A percentile compares a stretch with the other conserved stretches of the same genome.
These are phyloP conservation scores for Fusarium pininemorale DNA, from an alignment of 2,329 filamentous ascomycete species.

Conservation along the genomic window DNA sequence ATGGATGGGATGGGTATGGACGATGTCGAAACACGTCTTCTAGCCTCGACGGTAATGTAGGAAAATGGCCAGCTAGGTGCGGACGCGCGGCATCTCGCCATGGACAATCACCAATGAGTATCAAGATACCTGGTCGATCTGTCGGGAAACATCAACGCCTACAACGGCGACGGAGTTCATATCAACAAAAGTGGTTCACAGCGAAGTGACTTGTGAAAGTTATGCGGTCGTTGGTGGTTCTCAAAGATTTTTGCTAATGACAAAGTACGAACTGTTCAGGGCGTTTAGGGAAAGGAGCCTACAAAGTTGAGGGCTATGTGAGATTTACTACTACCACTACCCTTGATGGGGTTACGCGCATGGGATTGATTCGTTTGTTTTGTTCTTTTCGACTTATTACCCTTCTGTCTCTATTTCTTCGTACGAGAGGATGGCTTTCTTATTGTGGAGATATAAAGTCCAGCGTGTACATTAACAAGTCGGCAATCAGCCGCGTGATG, in stretches of 20 bases:
- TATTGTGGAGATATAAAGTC: constrained; percentile 12
- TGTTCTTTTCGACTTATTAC: constrained; percentile 21
- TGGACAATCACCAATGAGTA: constrained; percentile 9
- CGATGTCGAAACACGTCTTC: constrained; percentile 55
- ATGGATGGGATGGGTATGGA: constrained; percentile 57
- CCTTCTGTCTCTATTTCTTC: constrained; percentile 29
- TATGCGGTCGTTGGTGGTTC: constrained; percentile 26
- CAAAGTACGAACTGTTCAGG: constrained; percentile 41
- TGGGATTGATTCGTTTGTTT: constrained; percentile 30
- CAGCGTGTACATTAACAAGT: constrained; percentile 30
- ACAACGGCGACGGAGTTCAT: constrained; percentile 5
- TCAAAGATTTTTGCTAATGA: constrained; percentile 40
- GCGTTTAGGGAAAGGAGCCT: constrained; percentile 43
- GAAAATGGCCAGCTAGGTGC: constrained; percentile 29
- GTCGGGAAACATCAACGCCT: constrained; percentile 1
- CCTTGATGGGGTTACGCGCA: constrained; percentile 41
- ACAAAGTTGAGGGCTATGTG: constrained; percentile 41
- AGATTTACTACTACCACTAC: constrained; percentile 35
- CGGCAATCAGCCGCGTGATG: neutral
- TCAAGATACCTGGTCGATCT: neutral
- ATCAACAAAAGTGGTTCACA: constrained; percentile 22
- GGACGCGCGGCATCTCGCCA: constrained; percentile 15
- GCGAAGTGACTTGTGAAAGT: constrained; percentile 29
- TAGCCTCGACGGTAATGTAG: constrained; percentile 57
- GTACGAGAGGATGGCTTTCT: constrained; percentile 18